Evolutionary conservation across 169 alveolate genomes (phyloP), one percentile per base, ranked within the genome.

Genomic region (Theileria parva): DNA sequence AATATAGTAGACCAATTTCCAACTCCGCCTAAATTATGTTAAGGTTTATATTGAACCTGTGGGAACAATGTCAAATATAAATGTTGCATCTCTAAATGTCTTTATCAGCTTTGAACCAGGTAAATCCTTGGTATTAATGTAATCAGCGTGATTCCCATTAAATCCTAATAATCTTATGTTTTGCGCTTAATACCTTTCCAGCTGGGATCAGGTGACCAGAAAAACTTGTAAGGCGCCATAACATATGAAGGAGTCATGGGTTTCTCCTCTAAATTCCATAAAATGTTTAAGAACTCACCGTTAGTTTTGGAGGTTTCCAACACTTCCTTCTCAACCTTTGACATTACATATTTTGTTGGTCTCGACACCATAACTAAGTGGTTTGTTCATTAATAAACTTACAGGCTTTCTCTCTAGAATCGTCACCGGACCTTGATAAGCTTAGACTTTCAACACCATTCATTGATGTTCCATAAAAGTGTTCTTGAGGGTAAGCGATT

Each of bases 31-130:
- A 51, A 17, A 34, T 19, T 5, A 25, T 13, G 15, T 30, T 28
- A 34, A 9, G 28, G 6, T 8, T 57, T 0, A 12, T 19, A 28
- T 6, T 17, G 39, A 73, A 39, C 91, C 92, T 25, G 87, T 90
- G 15, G 89, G 80, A 19, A 84, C 85, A 48, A 90, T 75, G 32
- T 83, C 85, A 12, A 86, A 67, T 32, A 83, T 80, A 68, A 90
- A 86, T 32, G 94, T 78, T 66, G 87, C 86, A 55, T 86, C 89
- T 7, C 87, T 83, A 23, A 90, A 23, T 9, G 91, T 74, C 81
- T 80, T 90, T 37, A 90, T 60, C 67, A 79, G 84, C 65, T 90
- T 86, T 19, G 86, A 80, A 23, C 88, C 88, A 9, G 94, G 94
- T 57, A 84, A 80, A 76, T 90, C 88, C 64, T 23, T 71, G 32